A percentile compares a stretch with the other conserved stretches of the same genome.
Evolutionary conservation across 192 early-diverging fungal genomes (phyloP).

Genomic region (Obelidium mucronatum): DNA sequence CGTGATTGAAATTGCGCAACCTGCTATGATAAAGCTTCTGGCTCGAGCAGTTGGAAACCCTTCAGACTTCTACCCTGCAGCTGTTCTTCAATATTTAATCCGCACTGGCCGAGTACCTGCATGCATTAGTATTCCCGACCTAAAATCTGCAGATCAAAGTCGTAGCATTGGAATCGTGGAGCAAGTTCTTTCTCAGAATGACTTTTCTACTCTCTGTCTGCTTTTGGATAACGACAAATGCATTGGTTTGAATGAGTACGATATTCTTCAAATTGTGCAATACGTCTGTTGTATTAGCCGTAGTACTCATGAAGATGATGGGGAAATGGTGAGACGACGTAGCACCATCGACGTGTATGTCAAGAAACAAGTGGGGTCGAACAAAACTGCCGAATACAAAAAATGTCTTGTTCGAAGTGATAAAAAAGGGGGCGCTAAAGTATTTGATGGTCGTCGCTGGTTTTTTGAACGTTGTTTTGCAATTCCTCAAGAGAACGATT

Average conservation of each 20-base stretch:
- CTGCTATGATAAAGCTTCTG: conserved; percentile 26
- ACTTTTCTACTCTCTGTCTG: conserved; percentile 14
- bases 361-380: neutral
- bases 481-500: conserved; percentile 26
- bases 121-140: neutral
- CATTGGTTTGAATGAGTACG: conserved; percentile 9
- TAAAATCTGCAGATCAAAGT: neutral
- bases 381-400: conserved; percentile 12
- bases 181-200: neutral
- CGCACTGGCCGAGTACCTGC: conserved; percentile 29
- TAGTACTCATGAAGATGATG: neutral
- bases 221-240: neutral
- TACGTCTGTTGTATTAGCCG: conserved; percentile 1
- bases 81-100: conserved; percentile 19
- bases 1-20: conserved; percentile 34
- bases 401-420: conserved; percentile 1
- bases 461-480: conserved; percentile 29
- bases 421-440: neutral
- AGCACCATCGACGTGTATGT: conserved; percentile 21
- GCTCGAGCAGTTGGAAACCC: neutral
- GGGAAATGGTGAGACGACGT: neutral
- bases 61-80: conserved; percentile 3
- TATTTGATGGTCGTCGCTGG: conserved; percentile 35
- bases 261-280: conserved; percentile 11
- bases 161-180: conserved; percentile 22